phyloP scores from a whole-genome alignment of 2,329 filamentous ascomycete genomes.

The Talaromyces sp. region DNA sequence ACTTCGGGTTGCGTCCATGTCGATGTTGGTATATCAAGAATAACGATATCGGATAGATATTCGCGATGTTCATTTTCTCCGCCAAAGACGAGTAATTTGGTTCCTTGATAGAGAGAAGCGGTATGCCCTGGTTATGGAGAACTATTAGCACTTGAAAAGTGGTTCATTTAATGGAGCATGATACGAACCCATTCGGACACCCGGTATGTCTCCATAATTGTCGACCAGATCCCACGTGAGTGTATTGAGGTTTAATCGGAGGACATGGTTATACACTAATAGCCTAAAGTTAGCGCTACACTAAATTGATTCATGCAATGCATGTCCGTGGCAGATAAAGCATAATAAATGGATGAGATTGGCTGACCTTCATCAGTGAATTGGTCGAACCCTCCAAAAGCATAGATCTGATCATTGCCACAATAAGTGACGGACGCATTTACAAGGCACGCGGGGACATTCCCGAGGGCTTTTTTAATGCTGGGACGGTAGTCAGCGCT shows the following conservation, averaged over 20 bases:
- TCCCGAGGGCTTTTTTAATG: constrained; percentile 72
- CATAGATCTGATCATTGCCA: constrained; percentile 94
- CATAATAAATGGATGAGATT: constrained; percentile 1
- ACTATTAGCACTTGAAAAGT: not conserved
- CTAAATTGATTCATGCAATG: not conserved
- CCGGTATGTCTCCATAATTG: constrained; percentile 97
- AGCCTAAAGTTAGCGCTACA: constrained; percentile 8
- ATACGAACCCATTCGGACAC: constrained; percentile 83
- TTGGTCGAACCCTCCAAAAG: constrained; percentile 97
- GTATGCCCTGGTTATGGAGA: constrained; percentile 67
- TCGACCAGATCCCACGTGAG: constrained; percentile 95
- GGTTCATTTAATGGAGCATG: not conserved
- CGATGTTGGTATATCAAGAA: constrained; percentile 90
- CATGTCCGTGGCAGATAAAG: not conserved
- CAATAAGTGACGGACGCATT: constrained; percentile 99
- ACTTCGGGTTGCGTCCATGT: constrained; percentile 94
- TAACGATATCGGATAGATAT: constrained; percentile 91
- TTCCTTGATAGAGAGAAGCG: constrained; percentile 85
- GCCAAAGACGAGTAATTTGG: constrained; percentile 95
- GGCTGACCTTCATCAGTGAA: constrained; percentile 82
- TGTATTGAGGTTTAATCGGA: constrained; percentile 79
- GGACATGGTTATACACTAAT: constrained; percentile 89
- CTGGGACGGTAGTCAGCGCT: constrained; percentile 76
- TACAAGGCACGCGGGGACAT: constrained; percentile 87
- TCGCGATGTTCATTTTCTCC: constrained; percentile 97